Evolutionary conservation across 164 flowering plant genomes (phyloP).

Genomic region (Piper longum): DNA sequence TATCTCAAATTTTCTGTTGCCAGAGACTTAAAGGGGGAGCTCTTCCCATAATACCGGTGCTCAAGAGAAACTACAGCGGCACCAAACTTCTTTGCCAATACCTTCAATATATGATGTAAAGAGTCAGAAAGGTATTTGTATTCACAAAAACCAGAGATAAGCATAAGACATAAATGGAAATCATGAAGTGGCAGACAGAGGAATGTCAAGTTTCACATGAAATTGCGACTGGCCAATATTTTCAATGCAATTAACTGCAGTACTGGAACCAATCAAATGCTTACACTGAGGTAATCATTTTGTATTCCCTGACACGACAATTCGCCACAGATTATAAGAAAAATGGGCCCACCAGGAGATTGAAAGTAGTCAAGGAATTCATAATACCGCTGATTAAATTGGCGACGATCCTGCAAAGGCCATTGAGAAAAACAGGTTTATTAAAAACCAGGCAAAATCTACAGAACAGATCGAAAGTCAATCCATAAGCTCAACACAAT

Average conservation of each 20-base stretch:
- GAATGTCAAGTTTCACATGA: not conserved
- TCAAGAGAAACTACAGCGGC: conserved; percentile 91
- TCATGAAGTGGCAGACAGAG: not conserved
- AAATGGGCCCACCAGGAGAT: conserved; percentile 76
- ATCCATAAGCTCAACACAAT: not conserved
- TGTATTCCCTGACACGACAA: conserved; percentile 62
- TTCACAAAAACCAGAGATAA: too few species aligned
- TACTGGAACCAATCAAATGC: conserved; percentile 7
- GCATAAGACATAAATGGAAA: not conserved
- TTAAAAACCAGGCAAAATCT: not conserved
- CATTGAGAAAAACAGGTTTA: not conserved
- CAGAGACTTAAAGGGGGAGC: conserved; percentile 65
- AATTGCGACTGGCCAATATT: not conserved
- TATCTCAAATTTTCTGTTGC: conserved; percentile 57
- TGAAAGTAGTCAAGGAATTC: conserved; percentile 67
- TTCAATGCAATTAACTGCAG: not conserved
- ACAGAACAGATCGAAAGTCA: not conserved
- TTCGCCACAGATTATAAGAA: conserved; percentile 81
- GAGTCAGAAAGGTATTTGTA: not conserved
- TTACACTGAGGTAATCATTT: conserved; percentile 73
- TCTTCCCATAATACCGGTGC: conserved; percentile 98
- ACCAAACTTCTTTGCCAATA: conserved; percentile 92
- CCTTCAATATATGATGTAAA: conserved; percentile 24
- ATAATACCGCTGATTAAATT: conserved; percentile 73
- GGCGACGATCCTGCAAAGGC: conserved; percentile 58